Base-by-base conservation (phyloP, 2,329 filamentous ascomycete species). In the Neospermospora avenae region DNA sequence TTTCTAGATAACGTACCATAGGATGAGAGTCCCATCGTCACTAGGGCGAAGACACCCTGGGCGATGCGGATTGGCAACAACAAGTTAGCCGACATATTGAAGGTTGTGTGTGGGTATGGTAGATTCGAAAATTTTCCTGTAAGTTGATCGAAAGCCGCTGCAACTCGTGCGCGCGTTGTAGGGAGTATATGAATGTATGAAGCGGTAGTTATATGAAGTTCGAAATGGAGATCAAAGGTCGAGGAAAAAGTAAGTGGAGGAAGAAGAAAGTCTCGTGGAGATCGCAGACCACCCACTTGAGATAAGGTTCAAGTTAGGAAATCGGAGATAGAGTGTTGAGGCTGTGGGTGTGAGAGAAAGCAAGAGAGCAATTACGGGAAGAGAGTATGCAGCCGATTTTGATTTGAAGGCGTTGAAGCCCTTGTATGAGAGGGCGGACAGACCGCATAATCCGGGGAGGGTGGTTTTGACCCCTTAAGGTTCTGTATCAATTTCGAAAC, bases 11-110 rank as follows among this genome's bases (percentile, higher is more conserved):
- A 49, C 63, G 44, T 76, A 84, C 81, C 79, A 68, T 78, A 82
- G 52, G 73, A 75, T 25, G 81, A 78, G 4, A 84, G 75, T 39
- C 72, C 75, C 39, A 84, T 64, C n/a, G 81, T 73, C 16, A 78
- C 70, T 31, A 82, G 59, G 58, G 61, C 76, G 34, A 82, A 74
- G 41, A 78, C 51, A 42, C 74, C 71, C 71, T 84, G 81, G 42
- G 76, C 72, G 46, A 74, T 74, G 59, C 81, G 77, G 55, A 83
- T 69, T 53, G 74, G 73, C 51, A 79, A 70, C 44, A 78, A 68
- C 56, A 80, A 60, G 59, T 69, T 70, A 63, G 76, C 74, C 61
- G 69, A 67, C 77, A 81, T 80, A 66, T 64, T 67, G 56, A 31
- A 44, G 20, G 35, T 55, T 59, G 24, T 51, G n/a, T 46, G 25